Evolutionary conservation across 805 yeast species (phyloP).

Genomic region (Diddensiella transvaalensis): DNA sequence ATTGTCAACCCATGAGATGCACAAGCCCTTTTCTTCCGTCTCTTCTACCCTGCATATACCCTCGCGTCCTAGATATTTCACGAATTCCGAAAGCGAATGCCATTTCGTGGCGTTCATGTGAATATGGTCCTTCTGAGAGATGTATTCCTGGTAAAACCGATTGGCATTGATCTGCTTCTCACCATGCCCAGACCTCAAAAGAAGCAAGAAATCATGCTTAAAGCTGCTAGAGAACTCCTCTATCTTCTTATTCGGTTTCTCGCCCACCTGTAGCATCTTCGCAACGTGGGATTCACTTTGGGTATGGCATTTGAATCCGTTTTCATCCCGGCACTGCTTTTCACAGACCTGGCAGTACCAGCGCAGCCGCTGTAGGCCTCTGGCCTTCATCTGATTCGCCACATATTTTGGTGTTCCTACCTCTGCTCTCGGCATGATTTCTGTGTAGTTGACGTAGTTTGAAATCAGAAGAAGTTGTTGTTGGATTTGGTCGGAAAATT

Average conservation of each 20-base stretch:
- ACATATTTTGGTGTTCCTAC: slow-evolving; percentile 65
- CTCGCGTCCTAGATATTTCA: slow-evolving; percentile 53
- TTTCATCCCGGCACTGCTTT: slow-evolving; percentile 93
- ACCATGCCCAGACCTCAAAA: slow-evolving; percentile 70
- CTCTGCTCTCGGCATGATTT: slow-evolving; percentile 62
- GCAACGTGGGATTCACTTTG: slow-evolving; percentile 72
- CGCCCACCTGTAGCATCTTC: slow-evolving; percentile 46
- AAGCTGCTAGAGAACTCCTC: slow-evolving; percentile 60
- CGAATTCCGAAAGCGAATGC: slow-evolving; percentile 64
- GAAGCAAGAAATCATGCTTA: slow-evolving; percentile 56
- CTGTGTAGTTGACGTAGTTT: slow-evolving; percentile 1
- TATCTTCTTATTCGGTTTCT: slow-evolving; percentile 42
- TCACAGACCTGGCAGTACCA: slow-evolving; percentile 88
- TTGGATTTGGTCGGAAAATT: no score
- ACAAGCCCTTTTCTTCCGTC: slow-evolving; percentile 39
- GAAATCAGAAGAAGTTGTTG: neutral
- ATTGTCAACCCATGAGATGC: slow-evolving; percentile 52
- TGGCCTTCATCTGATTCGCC: slow-evolving; percentile 71
- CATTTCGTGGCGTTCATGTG: slow-evolving; percentile 91
- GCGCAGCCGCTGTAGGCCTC: slow-evolving; percentile 79
- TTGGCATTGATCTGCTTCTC: slow-evolving; percentile 77
- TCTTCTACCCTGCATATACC: slow-evolving; percentile 53
- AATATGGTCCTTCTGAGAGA: slow-evolving; percentile 74
- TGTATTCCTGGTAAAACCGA: slow-evolving; percentile 85
- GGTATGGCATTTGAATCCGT: slow-evolving; percentile 91